Evolutionary conservation across 495 filamentous ascomycete species (phyloP), one percentile per base, ranked within the genome.

Genomic region (Penicillium angulare): DNA sequence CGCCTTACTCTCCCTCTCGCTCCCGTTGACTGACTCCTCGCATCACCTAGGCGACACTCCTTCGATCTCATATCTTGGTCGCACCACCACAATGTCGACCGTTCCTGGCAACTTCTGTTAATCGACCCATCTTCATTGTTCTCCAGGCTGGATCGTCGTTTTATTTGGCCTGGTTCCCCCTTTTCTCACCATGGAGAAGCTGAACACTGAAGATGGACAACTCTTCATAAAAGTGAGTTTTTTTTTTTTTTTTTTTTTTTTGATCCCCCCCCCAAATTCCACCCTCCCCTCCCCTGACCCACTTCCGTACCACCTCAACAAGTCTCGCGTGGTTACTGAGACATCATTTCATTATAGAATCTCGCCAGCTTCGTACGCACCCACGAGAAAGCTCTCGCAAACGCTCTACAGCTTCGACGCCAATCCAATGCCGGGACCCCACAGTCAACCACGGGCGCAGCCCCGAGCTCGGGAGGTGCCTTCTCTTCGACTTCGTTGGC

Each of bases 321-420:
- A 5, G 29, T 9, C 22, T 35, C 43, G 27, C 41, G 24, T 44
- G 26, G 48, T 31, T 31, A 15, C 31, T 40, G 24, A 44, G 15
- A 29, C 41, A 18, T 44, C 7, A 32, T 31, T 43, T 33, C 18
- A 33, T 18, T 24, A 18, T 53, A 96, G 92, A 93, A 93, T 74
- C 81, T 98, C 54, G 91, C 92, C 55, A 86, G 85, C 67, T 97
- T 95, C 73, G 90, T 98, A 65, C 89, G 92, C 48, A 96, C 91
- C 27, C 90, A 98, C 72, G 93, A 98, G 68, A 96, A 95, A 73
- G 93, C 90, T 21, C 83, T 98, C 51, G 93, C 93, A 56, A 97
- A 97, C 72, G 92, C 93, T 53, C 77, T 97, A 27, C 93, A 96
- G 65, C 77, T 92, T 46, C 84, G 82, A 59, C 81, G 85, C 48